phyloP scores from a whole-genome alignment of 2,329 filamentous ascomycete genomes.

The Microcyclosporella mali region DNA sequence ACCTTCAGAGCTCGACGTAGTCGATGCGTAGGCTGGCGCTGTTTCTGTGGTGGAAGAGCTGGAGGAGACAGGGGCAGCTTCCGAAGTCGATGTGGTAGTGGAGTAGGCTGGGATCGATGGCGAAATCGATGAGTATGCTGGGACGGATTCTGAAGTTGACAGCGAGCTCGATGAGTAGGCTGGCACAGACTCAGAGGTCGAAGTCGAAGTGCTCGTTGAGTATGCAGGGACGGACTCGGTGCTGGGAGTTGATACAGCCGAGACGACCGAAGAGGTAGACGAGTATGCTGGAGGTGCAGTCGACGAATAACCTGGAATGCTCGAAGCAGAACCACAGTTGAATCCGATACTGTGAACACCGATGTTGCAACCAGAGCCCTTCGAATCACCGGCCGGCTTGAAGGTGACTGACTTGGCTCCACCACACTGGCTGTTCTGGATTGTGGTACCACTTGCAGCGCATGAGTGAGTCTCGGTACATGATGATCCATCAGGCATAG shows the following conservation, averaged over 20 bases:
- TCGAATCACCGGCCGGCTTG: conserved; percentile 36
- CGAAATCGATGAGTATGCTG: conserved; percentile 7
- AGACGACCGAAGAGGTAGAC: conserved; percentile 17
- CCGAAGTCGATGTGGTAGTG: conserved; percentile 7
- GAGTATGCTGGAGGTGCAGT: conserved; percentile 21
- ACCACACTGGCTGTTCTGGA: conserved; percentile 86
- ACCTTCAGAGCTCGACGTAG: not conserved
- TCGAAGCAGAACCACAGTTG: conserved; percentile 53
- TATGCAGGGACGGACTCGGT: conserved; percentile 8
- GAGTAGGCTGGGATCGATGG: conserved; percentile 4
- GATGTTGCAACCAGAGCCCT: conserved; percentile 53
- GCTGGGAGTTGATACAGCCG: conserved; percentile 8
- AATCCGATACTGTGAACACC: conserved; percentile 70
- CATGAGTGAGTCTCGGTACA: conserved; percentile 75
- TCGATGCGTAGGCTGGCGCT: not conserved
- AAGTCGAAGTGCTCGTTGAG: conserved; percentile 2
- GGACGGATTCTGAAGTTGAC: conserved; percentile 2
- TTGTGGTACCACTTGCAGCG: conserved; percentile 58
- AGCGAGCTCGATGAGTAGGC: conserved; percentile 4
- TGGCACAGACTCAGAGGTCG: conserved; percentile 13
- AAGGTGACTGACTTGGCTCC: conserved; percentile 78
- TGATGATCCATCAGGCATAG: conserved; percentile 71
- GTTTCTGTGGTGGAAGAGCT: not conserved
- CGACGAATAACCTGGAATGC: conserved; percentile 25
- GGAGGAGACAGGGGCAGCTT: conserved; percentile 7